phyloP scores from a whole-genome alignment of 1,284 basidiomycete genomes.

The Sanguinoderma infundibulare region DNA sequence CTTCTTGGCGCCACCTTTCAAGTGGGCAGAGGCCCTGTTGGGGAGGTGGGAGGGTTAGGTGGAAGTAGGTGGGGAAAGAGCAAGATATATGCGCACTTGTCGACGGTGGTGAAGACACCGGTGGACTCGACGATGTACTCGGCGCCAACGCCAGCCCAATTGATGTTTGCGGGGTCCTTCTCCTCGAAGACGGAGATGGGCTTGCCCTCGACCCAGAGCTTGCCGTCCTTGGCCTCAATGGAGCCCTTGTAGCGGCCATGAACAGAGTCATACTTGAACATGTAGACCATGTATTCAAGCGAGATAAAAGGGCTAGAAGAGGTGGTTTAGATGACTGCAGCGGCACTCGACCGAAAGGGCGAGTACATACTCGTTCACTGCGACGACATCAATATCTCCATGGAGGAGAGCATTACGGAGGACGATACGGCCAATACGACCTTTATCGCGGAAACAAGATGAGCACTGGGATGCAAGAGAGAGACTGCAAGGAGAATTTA shows the following conservation, averaged over 20 bases:
- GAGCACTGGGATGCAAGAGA: neutral
- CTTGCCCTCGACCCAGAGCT: conserved; percentile 89
- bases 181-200: conserved; percentile 84
- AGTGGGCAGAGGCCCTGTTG: conserved; percentile 86
- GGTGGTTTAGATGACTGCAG: neutral
- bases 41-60: neutral
- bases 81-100: conserved; percentile 56
- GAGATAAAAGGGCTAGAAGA: conserved; percentile 88
- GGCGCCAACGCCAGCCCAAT: conserved; percentile 84
- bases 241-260: conserved; percentile 95
- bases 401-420: conserved; percentile 91
- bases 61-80: neutral
- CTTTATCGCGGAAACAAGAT: conserved; percentile 34
- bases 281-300: conserved; percentile 98
- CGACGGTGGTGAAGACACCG: conserved; percentile 98
- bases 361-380: conserved; percentile 87
- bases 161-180: conserved; percentile 88
- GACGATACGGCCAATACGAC: conserved; percentile 98
- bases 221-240: conserved; percentile 86
- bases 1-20: conserved; percentile 99
- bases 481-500: neutral
- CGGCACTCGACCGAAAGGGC: conserved; percentile 4
- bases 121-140: conserved; percentile 98
- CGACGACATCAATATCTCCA: conserved; percentile 81
- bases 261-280: conserved; percentile 99